Conservation (phyloP, 768 basidiomycete species). For the Termitomyces sp. region DNA sequence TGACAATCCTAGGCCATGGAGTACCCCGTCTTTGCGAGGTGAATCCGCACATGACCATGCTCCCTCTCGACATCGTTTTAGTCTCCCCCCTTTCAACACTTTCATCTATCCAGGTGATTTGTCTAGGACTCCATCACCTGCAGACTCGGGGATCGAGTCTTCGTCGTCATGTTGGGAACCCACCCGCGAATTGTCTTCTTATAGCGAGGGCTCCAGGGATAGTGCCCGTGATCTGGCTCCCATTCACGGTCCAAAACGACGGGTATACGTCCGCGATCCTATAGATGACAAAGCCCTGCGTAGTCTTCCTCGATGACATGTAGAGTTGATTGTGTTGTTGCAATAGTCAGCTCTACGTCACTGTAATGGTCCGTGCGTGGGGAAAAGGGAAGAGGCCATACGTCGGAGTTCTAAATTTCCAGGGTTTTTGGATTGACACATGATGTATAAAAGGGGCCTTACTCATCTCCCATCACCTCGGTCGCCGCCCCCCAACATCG, state of each 20-base stretch:
- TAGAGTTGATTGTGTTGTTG: not conserved
- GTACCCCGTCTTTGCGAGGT: not conserved
- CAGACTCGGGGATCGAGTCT: not conserved
- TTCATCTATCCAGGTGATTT: not conserved
- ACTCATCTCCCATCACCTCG: slow-evolving; percentile 36
- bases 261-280: slow-evolving; percentile 54
- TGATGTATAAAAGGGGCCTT: slow-evolving; percentile 48
- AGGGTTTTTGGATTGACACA: slow-evolving; percentile 35
- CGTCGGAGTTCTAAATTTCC: slow-evolving; percentile 43
- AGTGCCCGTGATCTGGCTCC: slow-evolving; percentile 54
- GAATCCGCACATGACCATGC: not conserved
- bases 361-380: slow-evolving; percentile 38
- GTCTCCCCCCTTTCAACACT: slow-evolving; percentile 9
- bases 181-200: slow-evolving; percentile 8
- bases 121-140: not conserved
- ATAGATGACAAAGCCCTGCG: slow-evolving; percentile 59
- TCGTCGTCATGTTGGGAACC: slow-evolving; percentile 1
- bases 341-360: not conserved
- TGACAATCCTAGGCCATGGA: not conserved
- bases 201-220: slow-evolving; percentile 16
- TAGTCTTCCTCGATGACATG: slow-evolving; percentile 26
- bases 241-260: slow-evolving; percentile 47
- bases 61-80: slow-evolving; percentile 1
- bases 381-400: slow-evolving; percentile 21
- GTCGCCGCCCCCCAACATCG: slow-evolving; percentile 32